phyloP scores from a whole-genome alignment of 2,329 filamentous ascomycete species.

The Fonsecaea nubica region DNA sequence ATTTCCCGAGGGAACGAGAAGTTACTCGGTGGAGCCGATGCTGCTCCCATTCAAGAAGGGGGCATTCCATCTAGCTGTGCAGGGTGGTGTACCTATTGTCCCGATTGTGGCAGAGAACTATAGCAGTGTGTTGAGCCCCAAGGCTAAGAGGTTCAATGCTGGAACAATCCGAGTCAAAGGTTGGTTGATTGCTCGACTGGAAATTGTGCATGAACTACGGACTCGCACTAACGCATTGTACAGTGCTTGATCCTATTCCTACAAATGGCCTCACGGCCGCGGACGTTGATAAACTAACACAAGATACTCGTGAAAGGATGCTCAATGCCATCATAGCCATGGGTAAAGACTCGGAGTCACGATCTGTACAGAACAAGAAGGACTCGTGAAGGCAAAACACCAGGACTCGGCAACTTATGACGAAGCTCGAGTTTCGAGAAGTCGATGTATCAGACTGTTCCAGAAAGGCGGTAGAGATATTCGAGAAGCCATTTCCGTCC shows the following conservation, averaged over 20 bases:
- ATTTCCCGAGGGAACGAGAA: constrained; percentile 82
- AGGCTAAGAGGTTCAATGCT: constrained; percentile 68
- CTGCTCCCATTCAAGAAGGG: constrained; percentile 99
- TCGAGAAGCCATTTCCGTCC: not conserved
- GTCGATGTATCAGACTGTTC: not conserved
- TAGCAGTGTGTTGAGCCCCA: constrained; percentile 71
- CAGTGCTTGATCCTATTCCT: constrained; percentile 80
- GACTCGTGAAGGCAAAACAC: constrained; percentile 16
- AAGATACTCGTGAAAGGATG: constrained; percentile 75
- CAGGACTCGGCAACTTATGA: not conserved
- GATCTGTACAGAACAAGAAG: constrained; percentile 24
- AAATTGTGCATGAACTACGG: not conserved
- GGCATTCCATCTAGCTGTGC: constrained; percentile 92
- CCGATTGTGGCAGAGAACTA: constrained; percentile 84
- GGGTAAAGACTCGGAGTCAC: constrained; percentile 34
- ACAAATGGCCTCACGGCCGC: constrained; percentile 74
- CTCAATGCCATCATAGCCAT: constrained; percentile 62
- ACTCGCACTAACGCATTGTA: constrained; percentile 19
- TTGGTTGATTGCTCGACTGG: constrained; percentile 47
- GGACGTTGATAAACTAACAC: constrained; percentile 77
- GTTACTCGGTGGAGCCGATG: constrained; percentile 79
- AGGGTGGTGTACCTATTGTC: constrained; percentile 91
- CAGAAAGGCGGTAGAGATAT: not conserved
- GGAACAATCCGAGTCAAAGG: constrained; percentile 78
- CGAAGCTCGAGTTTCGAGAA: not conserved